Evolutionary conservation across 169 alveolate genomes (phyloP), one percentile per base, ranked within the genome.

Genomic region (Plasmodium relictum): DNA sequence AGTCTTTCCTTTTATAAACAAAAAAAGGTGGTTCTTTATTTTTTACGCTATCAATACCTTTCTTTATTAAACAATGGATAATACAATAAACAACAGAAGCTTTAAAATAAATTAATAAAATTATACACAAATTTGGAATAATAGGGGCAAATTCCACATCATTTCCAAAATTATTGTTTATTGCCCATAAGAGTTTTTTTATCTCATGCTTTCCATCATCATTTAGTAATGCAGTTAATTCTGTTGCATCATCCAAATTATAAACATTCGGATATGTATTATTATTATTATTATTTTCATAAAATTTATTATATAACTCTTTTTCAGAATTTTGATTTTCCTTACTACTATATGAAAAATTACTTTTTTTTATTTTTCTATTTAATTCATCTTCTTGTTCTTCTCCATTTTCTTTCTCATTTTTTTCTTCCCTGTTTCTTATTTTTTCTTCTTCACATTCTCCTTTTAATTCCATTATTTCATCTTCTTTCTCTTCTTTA

Each of bases 81-180:
- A 92, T 93, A 74, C 96, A 93, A 18, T 92, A 74, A 8, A 86
- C 95, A 6, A 92, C 93, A 3, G 92, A 92, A 9, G 96, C 95
- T 20, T 93, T 69, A 91, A 93, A 74, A 73, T 93, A 93, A 3
- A 93, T 88, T 22, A 93, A 50, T 39, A 93, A 61, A 12, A 93
- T 65, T 59, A 94, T 92, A 44, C 96, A 93, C 58, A 93, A 88
- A 62, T 94, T 89, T 6, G 96, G 96, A 1, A 93, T 92, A 24
- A 93, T 73, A 6, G 96, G 96, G 14, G 93, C 76, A 89, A 92
- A 93, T 88, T 93, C 96, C 20, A 93, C 71, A 76, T 92, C 92
- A 26, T 94, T 69, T n/a, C 95, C 92, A 62, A 92, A 93, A 18
- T 83, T 83, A 22, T 93, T 90, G 59, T 93, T 93, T 12, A 93